Base-by-base conservation (phyloP, 2,329 filamentous ascomycete species). In the Trichoderma gracile region DNA sequence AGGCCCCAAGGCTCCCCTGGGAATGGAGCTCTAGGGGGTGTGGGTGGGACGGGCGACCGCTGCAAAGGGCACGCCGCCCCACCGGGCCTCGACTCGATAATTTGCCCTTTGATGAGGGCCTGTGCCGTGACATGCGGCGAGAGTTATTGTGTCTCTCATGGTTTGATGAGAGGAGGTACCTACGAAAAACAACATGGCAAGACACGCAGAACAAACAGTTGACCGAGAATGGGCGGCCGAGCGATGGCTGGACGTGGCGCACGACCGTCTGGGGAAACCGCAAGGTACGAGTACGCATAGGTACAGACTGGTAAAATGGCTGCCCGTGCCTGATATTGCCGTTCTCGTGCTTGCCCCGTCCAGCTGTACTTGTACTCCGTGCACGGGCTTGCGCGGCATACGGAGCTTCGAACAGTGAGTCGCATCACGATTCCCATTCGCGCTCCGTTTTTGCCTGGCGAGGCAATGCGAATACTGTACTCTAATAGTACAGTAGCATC, bases 21-120 rank as follows among this genome's bases (percentile, higher is more conserved):
- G 49, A 62, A 52, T 62, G 59, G 59, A 62, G 59, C 59, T 62
- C 59, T 62, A 62, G 57, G 64, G 57, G 43, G 57, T 55, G 63
- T 55, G 50, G 52, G 63, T 49, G 57, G 63, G 50, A 33, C 30
- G 63, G 33, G 25, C 47, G 57, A 45, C 62, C 56, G 33, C 42
- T 57, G 46, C 25, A 38, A 59, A 54, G 63, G 56, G 63, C 40
- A 42, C 43, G 47, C 45, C 12, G 61, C 27, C 61, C 61, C 61
- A 64, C 61, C 53, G 19, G 33, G 49, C 45, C 54, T 58, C 61
- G 57, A 52, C 45, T 64, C 59, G 49, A 62, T 62, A 54, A 62
- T 62, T 52, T 57, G 53, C 53, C 61, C 40, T 52, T 30, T 52
- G 33, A 52, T 50, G 43, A 52, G 50, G 50, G 50, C 50, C 57